phyloP scores from a whole-genome alignment of 305 asterid species.

The Petunia hybrid region DNA sequence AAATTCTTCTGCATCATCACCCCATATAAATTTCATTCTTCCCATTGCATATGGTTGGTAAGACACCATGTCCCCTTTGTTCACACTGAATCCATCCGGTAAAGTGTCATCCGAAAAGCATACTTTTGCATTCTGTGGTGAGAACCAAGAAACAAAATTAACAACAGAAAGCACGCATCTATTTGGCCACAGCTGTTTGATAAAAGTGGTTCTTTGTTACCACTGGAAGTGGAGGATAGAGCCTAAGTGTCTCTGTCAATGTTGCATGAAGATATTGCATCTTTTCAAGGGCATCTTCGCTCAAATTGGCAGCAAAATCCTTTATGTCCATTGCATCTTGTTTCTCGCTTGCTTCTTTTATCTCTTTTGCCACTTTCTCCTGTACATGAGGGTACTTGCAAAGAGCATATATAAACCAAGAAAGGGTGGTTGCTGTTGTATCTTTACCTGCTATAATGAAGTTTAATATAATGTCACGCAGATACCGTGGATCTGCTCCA shows the following conservation, averaged over 20 bases:
- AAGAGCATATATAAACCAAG: conserved; percentile 53
- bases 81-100: conserved; percentile 36
- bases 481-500: conserved; percentile 34
- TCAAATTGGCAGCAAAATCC: conserved; percentile 32
- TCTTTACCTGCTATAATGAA: conserved; percentile 44
- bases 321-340: conserved; percentile 23
- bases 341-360: conserved; percentile 38
- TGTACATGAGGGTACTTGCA: conserved; percentile 47
- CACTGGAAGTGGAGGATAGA: conserved; percentile 71
- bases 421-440: conserved; percentile 45
- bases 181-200: neutral
- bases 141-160: neutral
- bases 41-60: conserved; percentile 39
- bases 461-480: conserved; percentile 43
- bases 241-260: conserved; percentile 67
- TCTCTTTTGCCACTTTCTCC: conserved; percentile 45
- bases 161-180: neutral
- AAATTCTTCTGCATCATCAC: conserved; percentile 33
- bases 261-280: conserved; percentile 79
- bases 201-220: conserved; percentile 40
- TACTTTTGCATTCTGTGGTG: conserved; percentile 20
- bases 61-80: conserved; percentile 29
- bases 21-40: conserved; percentile 33
- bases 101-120: conserved; percentile 32
- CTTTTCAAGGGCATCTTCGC: conserved; percentile 35